Base-by-base conservation (phyloP, 1,139 yeast genomes). In the Yamadazyma blattariae region DNA sequence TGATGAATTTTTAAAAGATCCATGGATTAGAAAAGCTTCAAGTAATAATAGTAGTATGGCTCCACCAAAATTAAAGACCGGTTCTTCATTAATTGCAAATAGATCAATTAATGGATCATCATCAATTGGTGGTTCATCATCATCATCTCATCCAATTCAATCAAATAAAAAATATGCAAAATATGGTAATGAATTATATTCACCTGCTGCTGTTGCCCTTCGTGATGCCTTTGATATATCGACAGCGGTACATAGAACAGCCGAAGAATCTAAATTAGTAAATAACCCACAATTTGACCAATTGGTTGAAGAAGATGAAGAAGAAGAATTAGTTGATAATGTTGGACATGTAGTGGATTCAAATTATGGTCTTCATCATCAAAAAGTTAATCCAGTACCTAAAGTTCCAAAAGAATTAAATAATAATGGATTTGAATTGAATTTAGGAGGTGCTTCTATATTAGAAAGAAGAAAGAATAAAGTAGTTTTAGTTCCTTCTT, bases 171-270 rank as follows among this genome's bases (percentile, higher is more conserved):
- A 59, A 55, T 41, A 52, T 56, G 29, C 57, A 42, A 60, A 54
- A 41, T 55, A 41, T 35, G 42, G 43, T 36, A 47, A 47, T 30
- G 50, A 44, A n/a, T 42, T 74, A 45, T 83, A 82, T 50, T 82
- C 96, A 1, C 97, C 97, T 5, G 96, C 94, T 6, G 94, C 94
- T 0, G 87, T 83, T 36, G 95, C 95, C 0, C 75, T 92, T 68
- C 82, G 89, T 50, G 98, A 92, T 52, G 97, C 96, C 8, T 90
- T 90, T 61, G 98, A 92, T 54, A 85, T 92, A 12, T 83, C 96
- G 14, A 82, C 94, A 39, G 97, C 97, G 0, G 95, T 92, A 7
- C 96, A 89, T 56, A 80, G 98, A 58, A 79, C 79, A 71, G 96
- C 90, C 27, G 96, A 87, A 61, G 97, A 88, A 53, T 82, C 82